Evolutionary conservation across 2,329 filamentous ascomycete genomes (phyloP), one percentile per base, ranked within the genome.

Genomic region (Sporothrix mexicana): DNA sequence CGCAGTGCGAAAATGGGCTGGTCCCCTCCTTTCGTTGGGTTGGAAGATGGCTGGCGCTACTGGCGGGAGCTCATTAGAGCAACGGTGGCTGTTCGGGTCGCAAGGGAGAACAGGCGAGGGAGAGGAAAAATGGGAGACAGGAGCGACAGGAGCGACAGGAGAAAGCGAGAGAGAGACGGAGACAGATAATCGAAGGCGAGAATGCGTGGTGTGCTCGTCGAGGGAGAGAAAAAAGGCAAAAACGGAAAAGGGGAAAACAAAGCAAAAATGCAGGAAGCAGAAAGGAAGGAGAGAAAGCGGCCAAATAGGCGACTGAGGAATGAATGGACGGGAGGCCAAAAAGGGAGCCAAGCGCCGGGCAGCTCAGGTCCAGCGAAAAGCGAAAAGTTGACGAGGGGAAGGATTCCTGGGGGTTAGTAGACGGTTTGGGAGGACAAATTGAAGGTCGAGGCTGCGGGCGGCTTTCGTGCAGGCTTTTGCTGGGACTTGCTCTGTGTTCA

Each of bases 281-380:
- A 61, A 30, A 51, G 10, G 25, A 20, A 43, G 43, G 59, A 25
- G 64, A 49, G 64, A 57, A 43, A 43, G 61, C 20, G 61, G 45
- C 71, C 55, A 55, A 17, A 55, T n/a, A 57, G 43, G 72, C 45
- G 47, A 23, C 30, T 23, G 55, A 62, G 69, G 62, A 57, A 55
- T 66, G 62, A 57, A 55, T 66, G 57, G 43, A 59, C 69, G 47
- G 41, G 25, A 72, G 61, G n/a, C 25, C 55, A 49, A 70, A 47
- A 66, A 67, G 49, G 9, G 53, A 67, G 59, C 68, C 70, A 74
- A 73, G 71, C 71, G 69, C 62, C 69, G 45, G 20, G 30, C 61
- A 71, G 69, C 55, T 53, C 61, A 71, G 69, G 45, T 53, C 17
- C 67, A 51, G 61, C 41, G 43, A 61, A 41, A 23, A 64, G 45